Base-by-base conservation (phyloP, 129 eudicot species). In the Deinandra increscens region DNA sequence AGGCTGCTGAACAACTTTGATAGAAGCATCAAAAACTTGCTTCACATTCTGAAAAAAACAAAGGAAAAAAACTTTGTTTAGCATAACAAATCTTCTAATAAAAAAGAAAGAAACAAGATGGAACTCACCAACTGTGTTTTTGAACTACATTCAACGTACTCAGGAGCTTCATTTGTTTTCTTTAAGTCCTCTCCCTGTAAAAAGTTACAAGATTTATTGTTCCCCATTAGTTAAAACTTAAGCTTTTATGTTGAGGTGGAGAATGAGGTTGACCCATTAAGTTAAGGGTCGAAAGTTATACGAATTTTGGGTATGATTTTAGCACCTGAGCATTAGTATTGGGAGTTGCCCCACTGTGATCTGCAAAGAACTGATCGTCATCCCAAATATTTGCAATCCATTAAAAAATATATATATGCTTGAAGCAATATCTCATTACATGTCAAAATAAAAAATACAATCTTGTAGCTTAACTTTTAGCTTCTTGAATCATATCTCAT, bases 101-200 rank as follows among this genome's bases (percentile, higher is more conserved):
- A 55, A 50, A 34, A n/a, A 6, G 23, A 7, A n/a, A 7, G 0
- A 75, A 61, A 26, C 14, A 44, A 19, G 22, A n/a, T 15, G 17
- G 39, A 49, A n/a, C 79, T 61, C 58, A 86, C 95, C 84, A 80
- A 81, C 86, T 90, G 97, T 70, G 98, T 82, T 89, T 92, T 92
- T 55, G 96, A 84, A 85, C 98, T 92, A 73, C 98, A 92, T 74
- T 88, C 96, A 71, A 92, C 77, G 85, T 88, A 92, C 68, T 91
- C 81, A 66, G 96, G 96, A 65, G 98, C 94, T 44, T 87, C 95
- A 68, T 89, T 92, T 50, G 63, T 33, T 72, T 86, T 85, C 83
- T 82, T 92, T 36, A 92, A 80, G 79, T 86, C 95, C 80, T 89
- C 98, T 43, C 98, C 98, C 95, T 89, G 39, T 61, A 70, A 69